These are phyloP conservation scores for Gaeumannomyces tritici DNA, from an alignment of 2,329 filamentous ascomycete species.

Conservation along the genomic window DNA sequence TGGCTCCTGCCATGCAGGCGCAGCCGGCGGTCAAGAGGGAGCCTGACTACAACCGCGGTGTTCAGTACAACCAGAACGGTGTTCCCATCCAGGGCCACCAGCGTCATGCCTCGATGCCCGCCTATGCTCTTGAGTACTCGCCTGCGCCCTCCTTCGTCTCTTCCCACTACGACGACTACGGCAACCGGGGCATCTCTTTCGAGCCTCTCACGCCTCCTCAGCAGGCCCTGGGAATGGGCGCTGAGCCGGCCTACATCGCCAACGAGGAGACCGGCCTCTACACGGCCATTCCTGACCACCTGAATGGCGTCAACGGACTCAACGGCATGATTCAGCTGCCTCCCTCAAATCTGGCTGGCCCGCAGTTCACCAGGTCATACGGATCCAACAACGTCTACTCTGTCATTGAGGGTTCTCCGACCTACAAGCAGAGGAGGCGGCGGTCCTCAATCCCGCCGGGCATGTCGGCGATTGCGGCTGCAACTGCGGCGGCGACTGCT, in stretches of 20 bases:
- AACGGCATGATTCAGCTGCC: slow-evolving; percentile 88
- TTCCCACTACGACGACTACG: slow-evolving; percentile 98
- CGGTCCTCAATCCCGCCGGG: slow-evolving; percentile 86
- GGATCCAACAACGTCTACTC: slow-evolving; percentile 76
- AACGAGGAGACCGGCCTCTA: slow-evolving; percentile 97
- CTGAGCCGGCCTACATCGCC: slow-evolving; percentile 92
- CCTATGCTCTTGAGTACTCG: slow-evolving; percentile 90
- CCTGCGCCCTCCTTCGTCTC: slow-evolving; percentile 96
- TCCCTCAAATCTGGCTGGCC: slow-evolving; percentile 70
- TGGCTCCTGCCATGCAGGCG: slow-evolving; percentile 60
- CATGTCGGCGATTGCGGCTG: slow-evolving; percentile 58
- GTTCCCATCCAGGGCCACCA: slow-evolving; percentile 81
- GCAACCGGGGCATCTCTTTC: slow-evolving; percentile 89
- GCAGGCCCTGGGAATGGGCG: slow-evolving; percentile 68
- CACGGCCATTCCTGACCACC: slow-evolving; percentile 85
- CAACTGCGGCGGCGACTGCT: slow-evolving; percentile 37
- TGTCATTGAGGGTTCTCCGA: slow-evolving; percentile 94
- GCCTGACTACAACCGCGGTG: slow-evolving; percentile 61
- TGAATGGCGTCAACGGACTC: slow-evolving; percentile 60
- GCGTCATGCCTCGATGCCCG: slow-evolving; percentile 96
- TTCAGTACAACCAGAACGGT: slow-evolving; percentile 89
- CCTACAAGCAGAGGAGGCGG: slow-evolving; percentile 93
- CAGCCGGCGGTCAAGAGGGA: slow-evolving; percentile 78
- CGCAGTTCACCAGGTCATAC: slow-evolving; percentile 70
- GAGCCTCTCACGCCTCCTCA: slow-evolving; percentile 96